Evolutionary conservation across 441 rosid genomes (phyloP).

Genomic region (Aquilaria agallochum): DNA sequence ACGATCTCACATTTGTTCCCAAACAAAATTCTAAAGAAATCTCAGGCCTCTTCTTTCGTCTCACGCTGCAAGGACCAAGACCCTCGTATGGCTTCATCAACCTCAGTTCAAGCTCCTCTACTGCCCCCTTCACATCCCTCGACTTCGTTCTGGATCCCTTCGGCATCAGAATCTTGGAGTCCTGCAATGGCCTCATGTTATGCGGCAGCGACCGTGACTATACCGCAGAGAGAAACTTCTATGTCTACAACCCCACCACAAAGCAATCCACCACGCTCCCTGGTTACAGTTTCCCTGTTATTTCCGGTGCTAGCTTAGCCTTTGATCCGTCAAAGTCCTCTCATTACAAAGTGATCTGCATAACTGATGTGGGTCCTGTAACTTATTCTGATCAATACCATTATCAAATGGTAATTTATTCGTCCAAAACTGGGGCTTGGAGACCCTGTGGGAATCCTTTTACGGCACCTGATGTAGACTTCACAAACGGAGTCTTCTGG

Average conservation of each 20-base stretch:
- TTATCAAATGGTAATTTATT: constrained; percentile 19
- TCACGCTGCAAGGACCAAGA: not conserved
- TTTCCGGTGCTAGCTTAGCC: constrained; percentile 22
- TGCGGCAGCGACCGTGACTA: constrained; percentile 21
- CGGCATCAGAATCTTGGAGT: constrained; percentile 25
- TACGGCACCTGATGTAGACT: not conserved
- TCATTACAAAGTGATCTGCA: constrained; percentile 21
- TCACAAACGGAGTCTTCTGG: constrained; percentile 18
- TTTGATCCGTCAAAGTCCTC: constrained; percentile 31
- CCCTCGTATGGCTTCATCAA: constrained; percentile 21
- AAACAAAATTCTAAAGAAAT: constrained; percentile 11
- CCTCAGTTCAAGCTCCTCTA: constrained; percentile 19
- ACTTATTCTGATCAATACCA: not conserved
- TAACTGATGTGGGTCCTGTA: not conserved
- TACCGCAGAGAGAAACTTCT: constrained; percentile 12
- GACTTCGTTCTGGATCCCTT: constrained; percentile 18
- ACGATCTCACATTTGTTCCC: constrained; percentile 26
- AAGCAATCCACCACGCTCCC: constrained; percentile 22
- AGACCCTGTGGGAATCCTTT: constrained; percentile 13
- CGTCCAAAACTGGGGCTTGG: constrained; percentile 24
- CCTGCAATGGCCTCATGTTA: constrained; percentile 49
- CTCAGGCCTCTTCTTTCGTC: constrained; percentile 28
- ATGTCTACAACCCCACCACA: constrained; percentile 48
- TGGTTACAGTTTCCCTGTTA: not conserved
- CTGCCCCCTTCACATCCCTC: constrained; percentile 23